A percentile compares a stretch with the other conserved stretches of the same genome.
Conservation (phyloP, 1,139 yeast genomes). For the Geotrichum phurueaensis region DNA sequence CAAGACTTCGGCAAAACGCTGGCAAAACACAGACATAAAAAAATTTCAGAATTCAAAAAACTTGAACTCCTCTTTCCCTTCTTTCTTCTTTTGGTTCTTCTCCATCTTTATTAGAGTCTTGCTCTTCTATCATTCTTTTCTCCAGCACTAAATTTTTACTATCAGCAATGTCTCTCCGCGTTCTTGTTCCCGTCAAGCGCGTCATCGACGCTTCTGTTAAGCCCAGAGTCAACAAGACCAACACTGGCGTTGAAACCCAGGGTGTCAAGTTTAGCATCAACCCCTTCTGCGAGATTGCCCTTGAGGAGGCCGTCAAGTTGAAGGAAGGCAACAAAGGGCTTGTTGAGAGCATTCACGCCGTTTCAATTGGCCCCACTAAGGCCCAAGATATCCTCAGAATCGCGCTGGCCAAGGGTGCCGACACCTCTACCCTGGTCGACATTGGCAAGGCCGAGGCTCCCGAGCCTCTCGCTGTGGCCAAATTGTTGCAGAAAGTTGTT, state of each 20-base stretch:
- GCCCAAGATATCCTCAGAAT: conserved; percentile 83
- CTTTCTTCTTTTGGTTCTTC: background rate
- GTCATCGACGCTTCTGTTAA: conserved; percentile 90
- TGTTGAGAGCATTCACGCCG: conserved; percentile 84
- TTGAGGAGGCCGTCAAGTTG: conserved; percentile 83
- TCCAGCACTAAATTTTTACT: background rate
- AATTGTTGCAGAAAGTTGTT: conserved; percentile 67
- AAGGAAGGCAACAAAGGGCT: conserved; percentile 61
- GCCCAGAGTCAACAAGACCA: conserved; percentile 85
- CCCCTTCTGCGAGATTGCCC: conserved; percentile 96
- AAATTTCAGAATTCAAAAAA: background rate
- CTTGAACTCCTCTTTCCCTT: background rate
- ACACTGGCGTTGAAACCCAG: conserved; percentile 79
- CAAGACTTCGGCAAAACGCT: conserved; percentile 2
- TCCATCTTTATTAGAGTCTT: background rate
- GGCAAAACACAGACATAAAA: background rate
- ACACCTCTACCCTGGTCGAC: conserved; percentile 75
- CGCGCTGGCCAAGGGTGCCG: conserved; percentile 93
- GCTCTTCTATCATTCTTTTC: background rate
- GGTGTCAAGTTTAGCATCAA: conserved; percentile 92
- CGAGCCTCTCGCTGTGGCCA: conserved; percentile 91
- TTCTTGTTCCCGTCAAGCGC: conserved; percentile 89
- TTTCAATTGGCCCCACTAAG: conserved; percentile 82
- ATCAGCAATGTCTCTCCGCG: conserved; percentile 42
- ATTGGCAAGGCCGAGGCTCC: conserved; percentile 52